phyloP scores from a whole-genome alignment of 768 basidiomycete species.

The Thelephora ganbajun region DNA sequence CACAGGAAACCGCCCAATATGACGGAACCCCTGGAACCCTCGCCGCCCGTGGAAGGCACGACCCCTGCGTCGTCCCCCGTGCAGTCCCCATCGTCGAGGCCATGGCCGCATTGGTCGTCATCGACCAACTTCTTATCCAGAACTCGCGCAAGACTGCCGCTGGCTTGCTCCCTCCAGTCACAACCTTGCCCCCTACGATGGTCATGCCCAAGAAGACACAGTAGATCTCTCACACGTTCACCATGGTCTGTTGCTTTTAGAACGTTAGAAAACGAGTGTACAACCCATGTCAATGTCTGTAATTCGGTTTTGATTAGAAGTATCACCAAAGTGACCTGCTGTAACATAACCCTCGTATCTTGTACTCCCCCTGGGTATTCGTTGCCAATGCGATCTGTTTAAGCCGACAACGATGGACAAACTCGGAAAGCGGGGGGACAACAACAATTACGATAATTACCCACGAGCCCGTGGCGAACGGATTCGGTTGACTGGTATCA shows the following conservation, averaged over 20 bases:
- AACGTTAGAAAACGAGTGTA: no score
- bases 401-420: no score
- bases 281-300: no score
- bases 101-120: constrained; percentile 91
- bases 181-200: constrained; percentile 90
- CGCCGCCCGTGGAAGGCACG: constrained; percentile 88
- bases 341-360: not conserved
- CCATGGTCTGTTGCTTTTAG: no score
- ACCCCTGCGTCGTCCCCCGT: constrained; percentile 94
- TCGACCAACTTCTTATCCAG: constrained; percentile 88
- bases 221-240: no score
- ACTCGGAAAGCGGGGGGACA: no score
- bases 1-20: constrained; percentile 85
- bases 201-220: constrained; percentile 32
- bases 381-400: no score
- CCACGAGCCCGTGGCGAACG: no score
- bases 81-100: constrained; percentile 97
- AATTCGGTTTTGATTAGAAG: constrained; percentile 1
- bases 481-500: no score
- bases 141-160: constrained; percentile 68
- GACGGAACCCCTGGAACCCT: constrained; percentile 81
- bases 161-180: constrained; percentile 67
- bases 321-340: constrained; percentile 3
- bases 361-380: not conserved
- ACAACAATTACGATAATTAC: no score